phyloP scores from a whole-genome alignment of 805 yeast species.

The Debaryomyces tyrocola region DNA sequence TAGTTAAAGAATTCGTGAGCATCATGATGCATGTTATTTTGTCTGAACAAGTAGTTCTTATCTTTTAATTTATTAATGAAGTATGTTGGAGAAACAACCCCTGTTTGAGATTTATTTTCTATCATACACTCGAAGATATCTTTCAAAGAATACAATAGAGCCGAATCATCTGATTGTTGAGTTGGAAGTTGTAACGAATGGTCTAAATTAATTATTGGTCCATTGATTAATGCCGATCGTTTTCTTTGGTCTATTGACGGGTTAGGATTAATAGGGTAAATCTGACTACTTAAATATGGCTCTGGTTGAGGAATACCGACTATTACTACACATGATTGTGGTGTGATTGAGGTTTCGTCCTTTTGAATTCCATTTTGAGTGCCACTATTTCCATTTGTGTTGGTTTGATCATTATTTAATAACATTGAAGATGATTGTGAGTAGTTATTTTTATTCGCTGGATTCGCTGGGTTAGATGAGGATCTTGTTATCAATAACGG shows the following conservation, averaged over 20 bases:
- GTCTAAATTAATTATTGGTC: slow-evolving; percentile 85
- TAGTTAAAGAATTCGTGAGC: slow-evolving; percentile 96
- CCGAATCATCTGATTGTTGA: slow-evolving; percentile 28
- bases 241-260: slow-evolving; percentile 71
- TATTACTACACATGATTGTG: slow-evolving; percentile 32
- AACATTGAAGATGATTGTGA: slow-evolving; percentile 37
- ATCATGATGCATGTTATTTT: slow-evolving; percentile 92
- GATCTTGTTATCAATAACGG: slow-evolving; percentile 40
- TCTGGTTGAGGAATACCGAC: slow-evolving; percentile 46
- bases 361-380: slow-evolving; percentile 10
- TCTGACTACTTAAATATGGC: slow-evolving; percentile 28
- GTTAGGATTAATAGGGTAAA: slow-evolving; percentile 39
- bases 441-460: slow-evolving; percentile 21
- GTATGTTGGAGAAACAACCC: slow-evolving; percentile 81
- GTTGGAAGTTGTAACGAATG: slow-evolving; percentile 51
- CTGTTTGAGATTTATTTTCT: slow-evolving; percentile 66
- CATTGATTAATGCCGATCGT: slow-evolving; percentile 70
- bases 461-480: slow-evolving; percentile 13
- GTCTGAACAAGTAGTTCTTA: slow-evolving; percentile 81
- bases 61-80: slow-evolving; percentile 74
- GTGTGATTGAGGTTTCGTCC: slow-evolving; percentile 24
- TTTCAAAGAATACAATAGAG: slow-evolving; percentile 60
- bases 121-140: slow-evolving; percentile 84
- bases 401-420: slow-evolving; percentile 16
- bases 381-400: not conserved